Base-by-base conservation (phyloP, 352 stramenopile genomes). In the Phytopythium oedochilum region DNA sequence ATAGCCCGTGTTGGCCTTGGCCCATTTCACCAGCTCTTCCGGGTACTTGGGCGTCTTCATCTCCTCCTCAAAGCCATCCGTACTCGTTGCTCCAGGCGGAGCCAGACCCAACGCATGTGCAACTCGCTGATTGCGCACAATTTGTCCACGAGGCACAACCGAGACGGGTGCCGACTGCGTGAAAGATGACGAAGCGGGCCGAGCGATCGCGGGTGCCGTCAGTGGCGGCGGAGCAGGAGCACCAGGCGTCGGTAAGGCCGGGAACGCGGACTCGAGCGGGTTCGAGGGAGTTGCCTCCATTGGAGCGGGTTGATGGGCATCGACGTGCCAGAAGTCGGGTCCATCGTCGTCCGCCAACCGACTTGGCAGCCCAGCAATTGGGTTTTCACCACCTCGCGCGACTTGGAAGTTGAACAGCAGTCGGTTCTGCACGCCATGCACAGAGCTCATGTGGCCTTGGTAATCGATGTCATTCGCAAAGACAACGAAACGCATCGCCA, bases 401-500 rank as follows among this genome's bases (percentile, higher is more conserved):
- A 92, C 79, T 57, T 86, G 78, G 49, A 92, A 92, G 45, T 89
- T 88, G 29, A 89, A 75, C 45, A 82, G 71, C 31, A 92, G 65
- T 4, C 78, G 80, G 35, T 90, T 89, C 52, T 81, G 66, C 28
- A 85, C 67, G 25, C 83, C 83, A 48, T 96, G 87, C 29, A 83
- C 70, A 23, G 74, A 75, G 48, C 82, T 75, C 80, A 95, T 91
- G 63, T 96, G 87, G 20, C 77, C 74, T 48, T 93, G 78, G 55
- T 93, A 92, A 54, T 96, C 88, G 32, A 96, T 79, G 32, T 93
- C 75, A 45, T 94, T 92, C 3, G 66, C 53, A 53, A 96, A 96
- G 31, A 96, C 88, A 5, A 94, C 77, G 52, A 92, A 96, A 14
- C 83, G 79, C 63, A 94, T 91, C 14, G 74, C 76, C 26, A 96